Evolutionary conservation across 257 asterid genomes (phyloP).

Genomic region (Primulina huaijiensis): DNA sequence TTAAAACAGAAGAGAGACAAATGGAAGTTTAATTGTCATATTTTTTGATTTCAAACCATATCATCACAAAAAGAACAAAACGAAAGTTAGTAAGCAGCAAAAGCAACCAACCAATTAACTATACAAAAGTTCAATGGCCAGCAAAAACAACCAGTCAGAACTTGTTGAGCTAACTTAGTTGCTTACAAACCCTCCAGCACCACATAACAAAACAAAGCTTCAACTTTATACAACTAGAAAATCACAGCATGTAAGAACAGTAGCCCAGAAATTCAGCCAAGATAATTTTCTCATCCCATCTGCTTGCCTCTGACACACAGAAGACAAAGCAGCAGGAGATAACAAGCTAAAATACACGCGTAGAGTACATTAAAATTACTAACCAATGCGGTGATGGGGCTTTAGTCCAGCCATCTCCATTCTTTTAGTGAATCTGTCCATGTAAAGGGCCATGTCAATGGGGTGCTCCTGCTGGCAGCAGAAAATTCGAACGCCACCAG

Average conservation of each 20-base stretch:
- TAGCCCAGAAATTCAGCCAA: background rate
- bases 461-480: slow-evolving; percentile 38
- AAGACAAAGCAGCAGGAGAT: background rate
- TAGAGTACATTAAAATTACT: slow-evolving; percentile 4
- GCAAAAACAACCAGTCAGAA: background rate
- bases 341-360: background rate
- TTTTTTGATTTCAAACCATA: background rate
- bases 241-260: background rate
- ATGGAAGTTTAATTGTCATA: background rate
- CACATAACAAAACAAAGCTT: background rate
- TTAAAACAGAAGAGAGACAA: background rate
- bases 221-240: background rate
- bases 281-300: background rate
- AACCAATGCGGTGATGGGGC: slow-evolving; percentile 79
- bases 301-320: background rate
- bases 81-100: background rate
- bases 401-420: slow-evolving; percentile 84
- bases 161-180: background rate
- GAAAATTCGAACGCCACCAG: slow-evolving; percentile 39
- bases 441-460: slow-evolving; percentile 40
- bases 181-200: background rate
- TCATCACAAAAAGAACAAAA: slow-evolving; percentile 7
- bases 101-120: background rate
- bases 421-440: slow-evolving; percentile 52
- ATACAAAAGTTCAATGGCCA: background rate